Percentiles rank a stretch among this genome's conserved stretches.
phyloP scores from a whole-genome alignment of 148 eudicot genomes.

The Camellia lanceoleosa region DNA sequence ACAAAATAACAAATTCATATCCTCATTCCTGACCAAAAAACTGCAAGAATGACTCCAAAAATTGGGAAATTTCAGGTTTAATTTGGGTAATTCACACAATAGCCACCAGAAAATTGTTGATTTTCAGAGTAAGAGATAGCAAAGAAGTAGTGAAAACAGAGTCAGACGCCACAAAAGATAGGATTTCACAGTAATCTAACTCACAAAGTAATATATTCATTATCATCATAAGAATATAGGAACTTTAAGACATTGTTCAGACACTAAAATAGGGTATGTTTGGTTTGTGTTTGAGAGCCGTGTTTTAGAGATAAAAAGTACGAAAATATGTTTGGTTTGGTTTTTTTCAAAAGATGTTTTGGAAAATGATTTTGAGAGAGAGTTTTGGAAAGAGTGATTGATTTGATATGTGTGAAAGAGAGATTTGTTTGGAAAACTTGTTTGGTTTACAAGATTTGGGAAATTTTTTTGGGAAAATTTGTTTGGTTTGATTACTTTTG shows the following conservation, averaged over 20 bases:
- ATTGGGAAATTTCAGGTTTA: background rate
- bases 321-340: too few species aligned
- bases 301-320: too few species aligned
- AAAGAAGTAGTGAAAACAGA: background rate
- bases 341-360: too few species aligned
- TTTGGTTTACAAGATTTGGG: too few species aligned
- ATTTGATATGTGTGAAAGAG: too few species aligned
- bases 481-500: too few species aligned
- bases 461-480: too few species aligned
- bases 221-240: background rate
- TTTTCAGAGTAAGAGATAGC: background rate
- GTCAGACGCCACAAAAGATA: background rate
- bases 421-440: too few species aligned
- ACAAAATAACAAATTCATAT: conserved; percentile 3
- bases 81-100: conserved; percentile 6
- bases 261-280: background rate
- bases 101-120: background rate
- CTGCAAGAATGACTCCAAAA: background rate
- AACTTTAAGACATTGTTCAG: background rate
- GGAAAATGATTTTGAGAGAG: too few species aligned
- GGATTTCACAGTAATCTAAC: background rate
- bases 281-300: too few species aligned
- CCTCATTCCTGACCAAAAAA: background rate
- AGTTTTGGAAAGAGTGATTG: too few species aligned
- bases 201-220: background rate